Evolutionary conservation across 441 rosid species (phyloP).

Genomic region (Aleurites moluccanus): DNA sequence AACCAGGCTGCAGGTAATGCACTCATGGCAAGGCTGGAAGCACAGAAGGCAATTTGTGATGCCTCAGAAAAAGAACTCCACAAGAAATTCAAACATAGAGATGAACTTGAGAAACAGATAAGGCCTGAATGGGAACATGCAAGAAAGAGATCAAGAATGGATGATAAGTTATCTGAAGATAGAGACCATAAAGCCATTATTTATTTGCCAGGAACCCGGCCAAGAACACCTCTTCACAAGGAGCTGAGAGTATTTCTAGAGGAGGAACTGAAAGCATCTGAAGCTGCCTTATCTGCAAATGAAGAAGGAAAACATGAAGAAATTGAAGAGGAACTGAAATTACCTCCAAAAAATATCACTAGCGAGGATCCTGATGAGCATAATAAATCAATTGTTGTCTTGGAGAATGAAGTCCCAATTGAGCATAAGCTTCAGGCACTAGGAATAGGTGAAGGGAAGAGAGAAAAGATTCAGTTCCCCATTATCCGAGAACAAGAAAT

Average conservation of each 20-base stretch:
- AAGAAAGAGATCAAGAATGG: constrained; percentile 83
- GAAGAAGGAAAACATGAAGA: constrained; percentile 42
- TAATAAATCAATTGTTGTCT: constrained; percentile 36
- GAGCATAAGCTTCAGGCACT: constrained; percentile 43
- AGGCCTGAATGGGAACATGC: constrained; percentile 72
- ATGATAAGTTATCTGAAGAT: too few species aligned
- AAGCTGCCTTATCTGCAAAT: constrained; percentile 34
- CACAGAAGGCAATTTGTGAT: constrained; percentile 85
- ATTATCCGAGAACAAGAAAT: constrained; percentile 37
- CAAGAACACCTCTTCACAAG: constrained; percentile 50
- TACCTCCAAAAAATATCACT: constrained; percentile 19
- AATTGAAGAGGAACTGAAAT: constrained; percentile 37
- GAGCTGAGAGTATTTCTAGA: constrained; percentile 70
- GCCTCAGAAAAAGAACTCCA: constrained; percentile 83
- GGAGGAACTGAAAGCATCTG: constrained; percentile 69
- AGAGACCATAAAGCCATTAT: too few species aligned
- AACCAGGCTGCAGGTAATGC: constrained; percentile 82
- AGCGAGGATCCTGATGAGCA: constrained; percentile 33
- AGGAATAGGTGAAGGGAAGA: constrained; percentile 42
- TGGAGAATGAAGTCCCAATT: constrained; percentile 35
- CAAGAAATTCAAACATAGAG: constrained; percentile 73
- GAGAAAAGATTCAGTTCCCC: constrained; percentile 33
- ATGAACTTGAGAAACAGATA: constrained; percentile 71
- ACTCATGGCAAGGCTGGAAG: constrained; percentile 86
- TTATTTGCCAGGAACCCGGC: constrained; percentile 63